Evolutionary conservation across 345 rosid genomes (phyloP), one percentile per base, ranked within the genome.

Genomic region (Dipteronia dyeriana): DNA sequence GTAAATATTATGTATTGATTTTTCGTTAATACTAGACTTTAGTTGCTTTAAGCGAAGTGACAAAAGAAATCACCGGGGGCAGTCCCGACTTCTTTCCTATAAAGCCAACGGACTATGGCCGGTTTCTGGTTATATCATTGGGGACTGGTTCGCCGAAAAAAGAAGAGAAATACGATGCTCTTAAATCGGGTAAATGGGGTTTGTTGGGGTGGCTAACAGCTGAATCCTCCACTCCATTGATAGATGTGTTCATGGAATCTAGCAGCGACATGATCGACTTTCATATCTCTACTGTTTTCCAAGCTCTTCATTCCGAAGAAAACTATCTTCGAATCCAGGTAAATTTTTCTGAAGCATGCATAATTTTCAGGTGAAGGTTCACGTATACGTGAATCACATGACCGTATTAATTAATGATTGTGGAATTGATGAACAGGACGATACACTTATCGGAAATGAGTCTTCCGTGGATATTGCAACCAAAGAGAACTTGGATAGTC

Each of bases 401-500:
- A 34, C 4, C 38, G 38, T 34, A 34, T 34, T 34, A 34, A 34
- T 34, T 34, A 34, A 34, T 34, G 38, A 34, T 34, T 34, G 38
- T 4, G 38, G 4, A 34, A 4, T 34, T 34, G 38, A 34, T 34
- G 38, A 34, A 34, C 75, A 90, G 91, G 89, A 87, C 73, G 92
- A 91, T 47, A 82, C 85, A 4, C 62, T 91, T 25, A 74, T 0
- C 2, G 89, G 90, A 9, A 71, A 75, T 12, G 79, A 79, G 38
- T 75, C 89, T 14, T 86, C 90, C 0, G 86, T 86, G 53, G 97
- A 92, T 74, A 53, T 89, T 29, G 87, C 95, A 5, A 90, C 92
- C 0, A 64, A 78, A 14, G 84, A 85, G 7, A 89, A 91, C 81
- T 75, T 91, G 47, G 77, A 87, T 20, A 66, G 72, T 62, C 82